Base-by-base conservation (phyloP, 169 alveolate species). In the Plasmodium adleri region DNA sequence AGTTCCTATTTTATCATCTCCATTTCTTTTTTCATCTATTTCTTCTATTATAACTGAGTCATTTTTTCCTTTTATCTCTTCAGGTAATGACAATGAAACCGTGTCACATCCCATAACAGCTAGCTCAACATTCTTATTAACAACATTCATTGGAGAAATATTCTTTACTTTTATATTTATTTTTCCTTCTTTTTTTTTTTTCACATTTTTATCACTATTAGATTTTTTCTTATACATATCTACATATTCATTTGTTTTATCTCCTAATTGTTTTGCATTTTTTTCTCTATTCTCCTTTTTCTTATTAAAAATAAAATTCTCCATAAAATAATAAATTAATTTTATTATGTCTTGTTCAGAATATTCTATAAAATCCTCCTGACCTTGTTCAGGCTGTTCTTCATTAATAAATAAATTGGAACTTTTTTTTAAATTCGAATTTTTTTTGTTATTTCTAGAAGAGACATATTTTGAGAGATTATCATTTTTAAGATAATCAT, bases 261-360 rank as follows among this genome's bases (percentile, higher is more conserved):
- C 45, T 4, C 45, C 45, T 32, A 32, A 32, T 5, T 32, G 45
- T 32, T 32, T 4, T 32, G 0, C 45, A 32, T 32, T 32, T 7
- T 5, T 2, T 22, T 50, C 58, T 10, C 50, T 56, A 56, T 56
- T 80, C 47, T 80, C 68, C 10, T 43, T 70, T 7, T 80, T 67
- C 52, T 68, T 80, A 10, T 49, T 67, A 80, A 80, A 68, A 39
- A 80, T 45, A 49, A 32, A 80, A 24, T 80, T 80, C 9, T 39
- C n/a, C 73, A 80, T 56, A 80, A 80, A 80, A 68, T 80, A 80
- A 28, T 67, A 62, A 26, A 80, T 49, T 15, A 80, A 6, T 52
- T 67, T 67, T 39, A 80, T 32, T 60, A 80, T 67, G 13, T 80
- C 90, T 6, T 67, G 64, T 80, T 80, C 83, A 39, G 83, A 68